Base-by-base conservation (phyloP, 352 stramenopile genomes). In the Pythium plurisporium region DNA sequence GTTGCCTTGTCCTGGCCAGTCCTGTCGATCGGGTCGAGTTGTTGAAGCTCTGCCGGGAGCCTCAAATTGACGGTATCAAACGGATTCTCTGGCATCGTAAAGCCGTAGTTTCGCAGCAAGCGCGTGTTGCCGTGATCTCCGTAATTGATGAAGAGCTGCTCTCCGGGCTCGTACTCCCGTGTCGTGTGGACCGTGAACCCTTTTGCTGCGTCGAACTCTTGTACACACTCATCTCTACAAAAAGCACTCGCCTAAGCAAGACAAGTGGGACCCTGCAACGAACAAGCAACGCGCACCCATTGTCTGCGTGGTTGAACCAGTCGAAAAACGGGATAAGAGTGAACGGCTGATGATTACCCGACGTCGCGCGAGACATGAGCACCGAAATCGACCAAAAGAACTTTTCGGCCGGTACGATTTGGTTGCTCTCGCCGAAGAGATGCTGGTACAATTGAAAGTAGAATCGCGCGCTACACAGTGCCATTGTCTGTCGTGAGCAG, bases 101-200 rank as follows among this genome's bases (percentile, higher is more conserved):
- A 89, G 27, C 84, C 84, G 57, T 94, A 94, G 63, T 92, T 90
- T n/a, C 84, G 80, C 8, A 94, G 56, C 25, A 91, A 56, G 2
- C 79, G 76, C 23, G 82, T 59, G 48, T 91, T 91, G 9, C 70
- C 53, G 45, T 89, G 79, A 30, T 73, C 62, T 6, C 84, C 84
- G 47, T 92, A 94, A 53, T 80, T 91, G 64, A 94, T 91, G 34
- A 81, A 92, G 19, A 94, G 61, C 57, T 94, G 82, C 40, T 92
- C 77, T 17, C 78, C 79, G 0, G 67, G 55, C 9, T 67, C 57
- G 50, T 92, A 88, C 3, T 68, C 62, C 4, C 74, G 72, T 23
- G 73, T 76, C 4, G 84, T 86, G 38, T 83, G 72, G 23, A 94
- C 67, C 4, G 69, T 74, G 49, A 94, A 94, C 0, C 69, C 79